Conservation (phyloP, 1,284 basidiomycete genomes). For the Serendipita sp. region DNA sequence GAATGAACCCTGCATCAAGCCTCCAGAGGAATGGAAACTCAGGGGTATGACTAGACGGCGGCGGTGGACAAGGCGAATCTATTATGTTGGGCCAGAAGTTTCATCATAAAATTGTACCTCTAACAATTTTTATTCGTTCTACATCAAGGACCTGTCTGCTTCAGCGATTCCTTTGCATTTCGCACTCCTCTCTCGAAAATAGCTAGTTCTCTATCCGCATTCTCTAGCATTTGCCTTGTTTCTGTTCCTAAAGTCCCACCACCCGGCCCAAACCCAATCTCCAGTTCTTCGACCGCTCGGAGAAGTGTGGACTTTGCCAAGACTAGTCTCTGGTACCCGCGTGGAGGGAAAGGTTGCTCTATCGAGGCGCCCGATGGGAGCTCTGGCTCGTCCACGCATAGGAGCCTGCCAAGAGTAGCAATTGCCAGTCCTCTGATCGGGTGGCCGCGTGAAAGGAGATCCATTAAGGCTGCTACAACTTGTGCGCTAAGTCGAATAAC, state of each 20-base stretch:
- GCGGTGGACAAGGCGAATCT: conserved; percentile 52
- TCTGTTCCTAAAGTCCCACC: conserved; percentile 48
- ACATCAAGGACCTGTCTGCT: neutral
- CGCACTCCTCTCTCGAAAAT: conserved; percentile 45
- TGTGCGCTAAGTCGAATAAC: conserved; percentile 43
- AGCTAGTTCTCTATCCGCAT: conserved; percentile 51
- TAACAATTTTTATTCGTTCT: neutral
- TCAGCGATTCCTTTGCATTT: conserved; percentile 21
- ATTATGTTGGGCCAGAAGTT: conserved; percentile 18
- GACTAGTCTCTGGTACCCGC: conserved; percentile 43
- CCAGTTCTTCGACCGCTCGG: conserved; percentile 42
- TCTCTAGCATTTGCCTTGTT: conserved; percentile 38
- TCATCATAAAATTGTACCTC: neutral
- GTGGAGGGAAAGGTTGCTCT: conserved; percentile 40
- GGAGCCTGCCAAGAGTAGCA: conserved; percentile 68
- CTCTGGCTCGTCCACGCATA: conserved; percentile 56
- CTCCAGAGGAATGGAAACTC: conserved; percentile 29
- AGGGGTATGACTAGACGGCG: conserved; percentile 43
- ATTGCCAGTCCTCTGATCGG: conserved; percentile 65
- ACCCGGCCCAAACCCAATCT: conserved; percentile 44
- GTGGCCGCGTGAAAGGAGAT: conserved; percentile 52
- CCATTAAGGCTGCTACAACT: conserved; percentile 40
- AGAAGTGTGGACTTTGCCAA: conserved; percentile 50
- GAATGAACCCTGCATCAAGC: conserved; percentile 34
- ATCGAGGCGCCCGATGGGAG: neutral